These are phyloP conservation scores for Blastobotrys apis DNA, from an alignment of 1,139 yeast species.

Conservation along the genomic window DNA sequence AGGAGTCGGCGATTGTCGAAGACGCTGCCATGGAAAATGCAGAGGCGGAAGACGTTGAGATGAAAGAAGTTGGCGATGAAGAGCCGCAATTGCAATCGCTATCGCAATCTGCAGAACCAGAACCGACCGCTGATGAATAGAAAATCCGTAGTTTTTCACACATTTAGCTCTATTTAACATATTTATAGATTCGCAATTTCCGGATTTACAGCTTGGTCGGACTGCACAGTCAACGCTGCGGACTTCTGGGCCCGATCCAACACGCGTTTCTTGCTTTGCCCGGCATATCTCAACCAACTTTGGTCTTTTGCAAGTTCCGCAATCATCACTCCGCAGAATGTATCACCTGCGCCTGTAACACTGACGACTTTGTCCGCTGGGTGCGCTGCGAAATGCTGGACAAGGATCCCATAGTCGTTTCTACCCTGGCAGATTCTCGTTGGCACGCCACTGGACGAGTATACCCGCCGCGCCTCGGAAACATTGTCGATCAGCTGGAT, in stretches of 20 bases:
- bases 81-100: too few species aligned
- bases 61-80: too few species aligned
- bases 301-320: slow-evolving; percentile 34
- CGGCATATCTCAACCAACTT: slow-evolving; percentile 33
- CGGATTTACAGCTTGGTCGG: slow-evolving; percentile 32
- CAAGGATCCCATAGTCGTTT: slow-evolving; percentile 45
- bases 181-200: neutral
- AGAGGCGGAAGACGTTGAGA: neutral
- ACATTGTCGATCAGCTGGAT: slow-evolving; percentile 40
- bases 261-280: slow-evolving; percentile 26
- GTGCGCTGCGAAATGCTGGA: slow-evolving; percentile 55
- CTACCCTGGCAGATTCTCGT: slow-evolving; percentile 12
- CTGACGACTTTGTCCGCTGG: slow-evolving; percentile 36
- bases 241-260: slow-evolving; percentile 51
- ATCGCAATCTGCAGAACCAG: too few species aligned
- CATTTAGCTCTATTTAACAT: neutral
- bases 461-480: slow-evolving; percentile 15
- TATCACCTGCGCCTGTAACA: slow-evolving; percentile 71
- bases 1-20: too few species aligned
- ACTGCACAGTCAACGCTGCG: slow-evolving; percentile 47
- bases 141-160: too few species aligned
- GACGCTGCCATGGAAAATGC: neutral
- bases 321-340: slow-evolving; percentile 51
- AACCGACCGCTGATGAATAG: too few species aligned
- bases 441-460: too few species aligned